Base-by-base conservation (phyloP, 2,329 filamentous ascomycete species). In the Fusarium sp. region DNA sequence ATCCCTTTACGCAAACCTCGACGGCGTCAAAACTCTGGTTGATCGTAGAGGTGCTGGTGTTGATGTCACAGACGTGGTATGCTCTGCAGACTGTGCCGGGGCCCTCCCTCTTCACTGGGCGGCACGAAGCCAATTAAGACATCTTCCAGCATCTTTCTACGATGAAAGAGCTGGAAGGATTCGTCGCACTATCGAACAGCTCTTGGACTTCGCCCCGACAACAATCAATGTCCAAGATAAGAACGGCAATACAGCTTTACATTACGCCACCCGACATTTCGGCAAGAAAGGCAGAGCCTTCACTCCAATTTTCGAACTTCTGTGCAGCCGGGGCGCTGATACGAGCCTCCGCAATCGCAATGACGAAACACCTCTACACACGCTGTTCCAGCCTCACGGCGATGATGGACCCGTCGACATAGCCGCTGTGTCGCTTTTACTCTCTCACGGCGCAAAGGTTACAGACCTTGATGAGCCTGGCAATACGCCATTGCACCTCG, bases 71-170 rank as follows among this genome's bases (percentile, higher is more conserved):
- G 41, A 37, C 21, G 45, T 55, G 28, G 18, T 46, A 0, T 37
- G 41, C 18, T 55, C 28, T 7, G 10, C 28, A 6, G 52, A 55
- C 42, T 34, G 41, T 19, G 21, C 21, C 4, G 52, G 52, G 7
- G 14, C 14, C 18, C 41, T 55, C 10, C 52, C 41, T 37, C 28
- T 48, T 39, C 41, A 48, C 14, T 55, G 42, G 28, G 52, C 42
- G 6, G 6, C 28, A 7, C 41, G 41, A 55, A 55, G 37, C 30
- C 41, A 12, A 7, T 26, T 55, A 1, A 26, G 6, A 11, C 19
- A n/a, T 4, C 19, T 46, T 1, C 18, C 42, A 19, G 4, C 30
- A 37, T 37, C 28, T 25, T 25, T 25, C 25, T 25, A 25, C 12
- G 1, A 13, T 7, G 21, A 26, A 25, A 55, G 4, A 7, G 41